Evolutionary conservation across 2,329 filamentous ascomycete genomes (phyloP).

Genomic region (Dactylonectria estremocensis): DNA sequence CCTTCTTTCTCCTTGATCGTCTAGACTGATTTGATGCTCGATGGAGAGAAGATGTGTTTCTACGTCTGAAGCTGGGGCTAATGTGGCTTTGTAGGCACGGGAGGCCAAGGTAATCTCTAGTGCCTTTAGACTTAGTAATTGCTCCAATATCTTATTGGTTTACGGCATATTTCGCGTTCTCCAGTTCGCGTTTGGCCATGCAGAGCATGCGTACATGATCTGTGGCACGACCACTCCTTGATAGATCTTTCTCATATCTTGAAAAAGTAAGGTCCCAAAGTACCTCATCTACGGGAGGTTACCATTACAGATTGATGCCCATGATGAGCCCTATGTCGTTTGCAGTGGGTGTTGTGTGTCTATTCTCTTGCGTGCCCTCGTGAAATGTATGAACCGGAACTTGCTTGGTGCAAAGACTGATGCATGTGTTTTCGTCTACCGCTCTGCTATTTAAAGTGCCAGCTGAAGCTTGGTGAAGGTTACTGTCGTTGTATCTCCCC

Average conservation of each 20-base stretch:
- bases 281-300: background rate
- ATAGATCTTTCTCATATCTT: background rate
- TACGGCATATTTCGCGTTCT: constrained; percentile 2
- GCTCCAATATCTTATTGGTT: constrained; percentile 1
- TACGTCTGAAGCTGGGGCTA: constrained; percentile 12
- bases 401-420: background rate
- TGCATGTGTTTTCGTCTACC: background rate
- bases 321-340: background rate
- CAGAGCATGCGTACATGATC: background rate
- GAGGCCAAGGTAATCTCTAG: background rate
- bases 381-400: background rate
- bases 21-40: constrained; percentile 14
- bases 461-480: background rate
- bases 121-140: constrained; percentile 15
- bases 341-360: too few species aligned
- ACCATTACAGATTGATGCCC: background rate
- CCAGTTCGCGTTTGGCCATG: background rate
- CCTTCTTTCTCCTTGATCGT: too few species aligned
- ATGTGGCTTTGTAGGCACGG: constrained; percentile 14
- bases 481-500: background rate
- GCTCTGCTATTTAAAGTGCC: background rate
- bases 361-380: background rate
- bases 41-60: constrained; percentile 19
- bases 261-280: background rate
- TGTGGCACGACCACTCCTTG: background rate